Base-by-base conservation (phyloP, 441 rosid genomes). In the Gossypium laxum region DNA sequence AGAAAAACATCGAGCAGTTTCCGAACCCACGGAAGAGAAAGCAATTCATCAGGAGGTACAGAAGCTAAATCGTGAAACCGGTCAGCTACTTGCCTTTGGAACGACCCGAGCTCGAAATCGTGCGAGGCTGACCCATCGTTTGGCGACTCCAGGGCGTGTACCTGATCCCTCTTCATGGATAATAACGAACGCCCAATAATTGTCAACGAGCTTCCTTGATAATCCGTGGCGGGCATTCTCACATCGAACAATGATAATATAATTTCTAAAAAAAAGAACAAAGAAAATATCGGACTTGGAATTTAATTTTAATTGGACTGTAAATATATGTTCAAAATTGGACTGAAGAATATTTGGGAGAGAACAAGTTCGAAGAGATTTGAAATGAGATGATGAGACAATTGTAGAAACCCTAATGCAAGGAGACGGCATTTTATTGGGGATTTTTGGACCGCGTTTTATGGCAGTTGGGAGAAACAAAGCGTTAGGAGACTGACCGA, bases 141-240 rank as follows among this genome's bases (percentile, higher is more conserved):
- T 19, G 75, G 22, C 0, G 81, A 62, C 10, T 79, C 89, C 77
- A 80, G 82, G 6, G 87, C 81, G 71, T 72, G 85, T 8, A 77
- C 78, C 75, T 80, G 85, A 70, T 89, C 93, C 12, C 95, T 92
- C 4, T 90, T 87, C 32, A 87, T 72, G 72, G 83, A 78, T 0
- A 85, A 76, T 52, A 88, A 59, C 1, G 97, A 80, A 58, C 92
- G 86, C 4, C 90, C 86, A 28, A 82, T 34, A 61, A 71, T 72
- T 5, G 74, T 19, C 45, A 77, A 72, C 7, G 86, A 74, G 54
- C 88, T 77, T 24, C 87, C 87, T 17, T 86, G 92, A 30, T 71
- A 84, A 17, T 89, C 93, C 61, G 93, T 87, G 2, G 88, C 84
- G 22, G 92, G 98, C 96, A 92, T 89, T 78, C 41, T 86, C 78